Evolutionary conservation across 2,329 filamentous ascomycete genomes (phyloP), one percentile per base, ranked within the genome.

Genomic region (Coleophoma crateriformis): DNA sequence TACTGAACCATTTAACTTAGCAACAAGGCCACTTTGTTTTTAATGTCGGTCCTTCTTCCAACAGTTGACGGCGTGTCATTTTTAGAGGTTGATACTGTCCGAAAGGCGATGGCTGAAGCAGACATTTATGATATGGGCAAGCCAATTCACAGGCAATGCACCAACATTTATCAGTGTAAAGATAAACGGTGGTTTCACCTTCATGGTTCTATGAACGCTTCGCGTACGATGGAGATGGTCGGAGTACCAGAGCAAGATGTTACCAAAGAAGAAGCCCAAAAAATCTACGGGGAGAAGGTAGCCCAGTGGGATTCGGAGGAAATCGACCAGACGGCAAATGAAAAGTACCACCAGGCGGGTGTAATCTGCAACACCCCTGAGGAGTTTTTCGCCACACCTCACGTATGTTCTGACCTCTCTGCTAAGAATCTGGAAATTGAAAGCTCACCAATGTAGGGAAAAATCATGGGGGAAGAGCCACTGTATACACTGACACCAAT

Each of bases 321-420:
- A 10, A 15, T 50, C 15, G 33, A 50, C 8, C 32, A 15, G 6
- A 14, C 15, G 4, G 22, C 35, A 11, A 39, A 33, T 32, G 49
- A 50, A 11, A 37, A 42, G 14, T 39, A 8, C 32, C 19, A 17
- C 14, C 49, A 50, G 19, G 49, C 49, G 13, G 49, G 49, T 4
- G 43, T 38, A 11, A 39, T 50, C 19, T 47, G 45, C 37, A 34
- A 43, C 15, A 35, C 49, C 1, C 33, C 35, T 13, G 33, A 50
- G 3, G 42, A 50, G 17, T 50, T 46, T 34, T n/a, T 15, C 7
- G 22, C 38, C 14, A 40, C 10, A 10, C 12, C n/a, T 10, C 43
- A 46, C 4, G 48, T 27, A 27, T 27, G 27, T 10, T 27, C 27
- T 27, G 8, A 2, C 27, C 27, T 19, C 19, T 19, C 19, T 2